Evolutionary conservation across 306 rosid species (phyloP).

Genomic region (Corylus americana): DNA sequence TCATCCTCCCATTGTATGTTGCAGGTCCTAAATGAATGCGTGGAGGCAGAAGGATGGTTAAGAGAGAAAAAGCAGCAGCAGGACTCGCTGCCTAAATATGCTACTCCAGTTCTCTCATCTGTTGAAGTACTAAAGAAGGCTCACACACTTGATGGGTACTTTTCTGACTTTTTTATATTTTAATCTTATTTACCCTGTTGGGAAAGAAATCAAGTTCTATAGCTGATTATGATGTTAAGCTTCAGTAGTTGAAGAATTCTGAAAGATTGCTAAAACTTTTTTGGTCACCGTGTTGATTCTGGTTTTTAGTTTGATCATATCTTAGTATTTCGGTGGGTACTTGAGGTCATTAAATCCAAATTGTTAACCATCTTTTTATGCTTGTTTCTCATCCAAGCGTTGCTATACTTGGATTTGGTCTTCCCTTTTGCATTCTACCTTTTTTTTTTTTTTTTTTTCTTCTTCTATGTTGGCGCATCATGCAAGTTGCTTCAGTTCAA

Average conservation of each 20-base stretch:
- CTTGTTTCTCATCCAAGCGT: background rate
- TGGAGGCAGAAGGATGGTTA: constrained; percentile 87
- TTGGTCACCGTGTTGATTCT: background rate
- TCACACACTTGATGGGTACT: constrained; percentile 78
- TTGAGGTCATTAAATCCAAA: background rate
- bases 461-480: background rate
- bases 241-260: background rate
- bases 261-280: background rate
- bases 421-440: background rate
- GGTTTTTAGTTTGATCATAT: background rate
- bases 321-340: background rate
- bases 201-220: background rate
- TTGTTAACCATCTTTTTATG: background rate
- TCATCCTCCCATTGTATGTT: background rate
- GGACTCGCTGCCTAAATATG: constrained; percentile 73
- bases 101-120: constrained; percentile 63
- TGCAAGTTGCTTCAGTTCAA: background rate
- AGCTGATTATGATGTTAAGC: background rate
- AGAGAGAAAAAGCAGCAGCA: constrained; percentile 80
- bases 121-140: constrained; percentile 86
- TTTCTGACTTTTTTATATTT: constrained; percentile 2
- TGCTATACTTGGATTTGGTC: background rate
- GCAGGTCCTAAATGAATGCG: constrained; percentile 81
- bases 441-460: background rate
- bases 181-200: background rate